phyloP scores from a whole-genome alignment of 2,329 filamentous ascomycete species.

The Didymellaceae sp. region DNA sequence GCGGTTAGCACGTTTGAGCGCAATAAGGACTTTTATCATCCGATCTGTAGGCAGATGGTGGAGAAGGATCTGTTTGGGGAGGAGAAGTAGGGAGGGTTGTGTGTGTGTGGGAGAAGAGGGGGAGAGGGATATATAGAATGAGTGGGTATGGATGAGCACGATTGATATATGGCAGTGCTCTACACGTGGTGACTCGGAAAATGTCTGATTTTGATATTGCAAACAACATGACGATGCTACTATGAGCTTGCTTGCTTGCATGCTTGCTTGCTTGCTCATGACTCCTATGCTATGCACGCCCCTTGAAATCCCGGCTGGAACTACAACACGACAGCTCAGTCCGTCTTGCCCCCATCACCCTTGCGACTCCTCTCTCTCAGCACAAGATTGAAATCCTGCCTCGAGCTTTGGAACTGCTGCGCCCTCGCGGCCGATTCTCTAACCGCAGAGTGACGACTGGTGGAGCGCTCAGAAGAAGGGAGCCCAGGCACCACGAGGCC shows the following conservation, averaged over 20 bases:
- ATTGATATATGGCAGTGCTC: too few species aligned
- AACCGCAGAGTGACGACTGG: constrained; percentile 23
- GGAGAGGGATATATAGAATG: neutral
- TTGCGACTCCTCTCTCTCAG: constrained; percentile 38
- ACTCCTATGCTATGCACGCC: too few species aligned
- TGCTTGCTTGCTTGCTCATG: neutral
- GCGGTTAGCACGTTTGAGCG: constrained; percentile 84
- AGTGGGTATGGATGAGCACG: neutral
- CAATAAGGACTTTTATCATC: constrained; percentile 93
- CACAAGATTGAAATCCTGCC: constrained; percentile 39
- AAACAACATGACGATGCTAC: too few species aligned
- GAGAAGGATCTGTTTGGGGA: constrained; percentile 77
- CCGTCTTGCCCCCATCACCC: constrained; percentile 35
- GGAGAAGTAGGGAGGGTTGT: constrained; percentile 18
- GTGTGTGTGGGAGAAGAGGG: neutral
- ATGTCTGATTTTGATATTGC: too few species aligned
- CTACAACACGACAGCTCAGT: constrained; percentile 34
- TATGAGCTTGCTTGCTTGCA: neutral
- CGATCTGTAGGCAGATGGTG: constrained; percentile 81
- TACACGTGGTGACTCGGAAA: too few species aligned
- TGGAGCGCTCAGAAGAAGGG: constrained; percentile 6
- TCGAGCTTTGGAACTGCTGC: constrained; percentile 41
- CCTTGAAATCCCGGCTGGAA: too few species aligned
- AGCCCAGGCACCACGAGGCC: constrained; percentile 16
- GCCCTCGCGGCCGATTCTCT: constrained; percentile 4